A percentile compares a stretch with the other conserved stretches of the same genome.
Evolutionary conservation across 2,329 filamentous ascomycete genomes (phyloP).

Genomic region (Apiospora hydei): DNA sequence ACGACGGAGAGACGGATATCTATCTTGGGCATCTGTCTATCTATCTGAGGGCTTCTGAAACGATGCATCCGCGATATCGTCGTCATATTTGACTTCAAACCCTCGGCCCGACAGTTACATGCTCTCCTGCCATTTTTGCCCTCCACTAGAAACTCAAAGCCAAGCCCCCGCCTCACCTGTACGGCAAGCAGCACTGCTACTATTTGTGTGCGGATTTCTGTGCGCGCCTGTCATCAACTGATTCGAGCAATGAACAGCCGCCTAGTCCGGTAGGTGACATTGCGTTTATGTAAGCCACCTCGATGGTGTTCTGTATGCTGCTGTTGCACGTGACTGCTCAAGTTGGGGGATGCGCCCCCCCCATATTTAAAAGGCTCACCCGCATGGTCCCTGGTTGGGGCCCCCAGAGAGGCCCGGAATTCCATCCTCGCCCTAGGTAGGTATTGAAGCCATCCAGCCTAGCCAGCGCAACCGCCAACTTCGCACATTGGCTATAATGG

Average conservation of each 20-base stretch:
- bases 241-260: constrained; percentile 13
- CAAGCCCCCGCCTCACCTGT: constrained; percentile 17
- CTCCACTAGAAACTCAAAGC: constrained; percentile 17
- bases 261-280: constrained; percentile 18
- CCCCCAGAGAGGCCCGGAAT: constrained; percentile 5
- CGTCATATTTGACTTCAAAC: constrained; percentile 5
- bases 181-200: neutral
- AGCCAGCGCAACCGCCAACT: neutral
- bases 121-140: neutral
- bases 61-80: neutral
- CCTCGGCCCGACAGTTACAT: constrained; percentile 10
- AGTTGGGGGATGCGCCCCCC: neutral
- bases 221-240: constrained; percentile 3
- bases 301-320: neutral
- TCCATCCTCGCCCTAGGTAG: neutral
- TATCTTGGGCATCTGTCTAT: neutral
- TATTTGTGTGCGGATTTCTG: constrained; percentile 18
- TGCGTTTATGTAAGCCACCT: constrained; percentile 6
- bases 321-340: neutral
- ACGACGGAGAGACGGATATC: neutral
- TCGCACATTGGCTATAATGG: neutral
- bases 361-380: constrained; percentile 18
- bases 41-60: neutral
- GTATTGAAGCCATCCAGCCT: neutral
- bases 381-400: constrained; percentile 17